Evolutionary conservation across 805 yeast genomes (phyloP), one percentile per base, ranked within the genome.

Genomic region (Candida nanaspora): DNA sequence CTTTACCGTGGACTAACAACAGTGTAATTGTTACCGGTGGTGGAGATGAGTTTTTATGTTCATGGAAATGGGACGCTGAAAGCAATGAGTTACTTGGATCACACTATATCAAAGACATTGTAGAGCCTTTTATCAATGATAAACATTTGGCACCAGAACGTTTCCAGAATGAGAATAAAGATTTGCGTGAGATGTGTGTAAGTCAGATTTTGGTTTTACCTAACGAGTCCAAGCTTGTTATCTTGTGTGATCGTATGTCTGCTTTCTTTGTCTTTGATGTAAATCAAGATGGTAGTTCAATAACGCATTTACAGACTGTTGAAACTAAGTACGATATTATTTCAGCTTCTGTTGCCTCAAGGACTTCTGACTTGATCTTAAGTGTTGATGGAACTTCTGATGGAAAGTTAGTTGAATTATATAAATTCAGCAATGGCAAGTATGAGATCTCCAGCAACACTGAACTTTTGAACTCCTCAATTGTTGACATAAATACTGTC

Each of bases 1-100:
- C 80, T 13, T 81, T 87, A 19, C 46, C 57, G 3, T 77, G 79
- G 69, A 48, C 57, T 32, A 60, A 75, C 29, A 55, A 65, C 4
- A 55, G 65, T 19, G 53, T 75, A 16, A 66, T 93, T 40, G 60
- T 89, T 20, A 82, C 93, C 55, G 98, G 82, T 4, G 98, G 99
- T 28, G 99, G 98, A 48, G 98, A 93, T 57, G 77, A 76, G 40
- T 78, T 61, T 48, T 53, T 93, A 11, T 68, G 74, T 44, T 57
- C 78, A 16, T 91, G 98, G 97, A 70, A 85, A 46, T 88, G 97
- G 95, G 55, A 62, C 13, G 34, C 46, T 6, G 38, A 36, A 2
- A 76, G 75, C 28, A 58, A 63, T 41, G 63, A 74, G 42, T 44
- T 83, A 4, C 65, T 68, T 23, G 68, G 69, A 40, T 66, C 81